Base-by-base conservation (phyloP, 371 early-diverging fungal species). In the Lichtheimia corymbifera region DNA sequence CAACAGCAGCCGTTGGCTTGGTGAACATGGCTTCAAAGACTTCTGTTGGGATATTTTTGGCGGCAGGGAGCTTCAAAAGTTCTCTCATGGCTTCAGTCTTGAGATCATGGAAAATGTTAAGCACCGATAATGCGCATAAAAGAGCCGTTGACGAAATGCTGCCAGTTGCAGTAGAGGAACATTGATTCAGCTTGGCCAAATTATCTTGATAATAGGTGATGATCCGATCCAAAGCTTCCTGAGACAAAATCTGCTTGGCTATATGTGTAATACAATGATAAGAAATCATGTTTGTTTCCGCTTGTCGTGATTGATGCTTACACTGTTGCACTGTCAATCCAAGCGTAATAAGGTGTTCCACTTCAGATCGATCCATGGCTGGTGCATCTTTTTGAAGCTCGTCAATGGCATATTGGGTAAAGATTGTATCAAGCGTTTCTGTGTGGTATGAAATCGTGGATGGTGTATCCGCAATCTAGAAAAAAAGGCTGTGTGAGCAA, bases 1-100 rank as follows among this genome's bases (percentile, higher is more conserved):
- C 53, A 54, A 18, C 45, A 50, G 25, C 18, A 9, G 47, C 6
- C 11, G 47, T 47, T 41, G n/a, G 50, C 55, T 55, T 64, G 13
- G 65, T 54, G 58, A 67, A 73, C 56, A 71, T 70, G 1, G 61
- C 61, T 28, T 73, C 77, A 61, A 77, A 77, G 6, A 77, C 17
- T 44, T 69, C 62, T 1, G 24, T 22, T 4, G 59, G 18, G 14
- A 61, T 56, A 12, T 42, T 17, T 12, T 18, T 47, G 22, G 47
- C 47, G 11, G 47, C 47, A 47, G 47, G 17, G 5, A 47, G 9
- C 47, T 47, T 47, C 18, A 47, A 14, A 5, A 47, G 47, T 3
- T n/a, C 47, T 47, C 22, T 22, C 22, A 47, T 5, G 18, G 12
- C 5, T 7, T 47, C 47, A n/a, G 47, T 18, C 22, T n/a, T 18